Conservation (phyloP, 768 basidiomycete species). For the Lactarius tabidus region DNA sequence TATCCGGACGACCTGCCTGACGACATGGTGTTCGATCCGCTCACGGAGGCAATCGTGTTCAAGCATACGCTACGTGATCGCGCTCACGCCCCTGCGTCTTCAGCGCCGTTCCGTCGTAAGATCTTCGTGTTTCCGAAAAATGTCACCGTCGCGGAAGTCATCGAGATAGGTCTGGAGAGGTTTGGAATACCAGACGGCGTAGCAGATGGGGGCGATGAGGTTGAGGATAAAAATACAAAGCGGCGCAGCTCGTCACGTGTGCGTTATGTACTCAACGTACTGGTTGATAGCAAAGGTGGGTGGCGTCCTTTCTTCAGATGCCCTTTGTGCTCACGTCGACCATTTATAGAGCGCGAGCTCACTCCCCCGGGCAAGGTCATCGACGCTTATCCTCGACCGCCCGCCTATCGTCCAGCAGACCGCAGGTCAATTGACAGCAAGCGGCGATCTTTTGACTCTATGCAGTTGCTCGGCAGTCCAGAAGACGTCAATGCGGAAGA, state of each 20-base stretch:
- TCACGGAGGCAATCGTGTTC: conserved; percentile 92
- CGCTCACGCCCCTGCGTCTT: conserved; percentile 37
- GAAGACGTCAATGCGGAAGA: conserved; percentile 81
- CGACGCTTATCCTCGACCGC: conserved; percentile 77
- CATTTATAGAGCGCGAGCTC: conserved; percentile 64
- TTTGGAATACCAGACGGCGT: conserved; percentile 98
- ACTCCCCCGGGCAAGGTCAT: conserved; percentile 77
- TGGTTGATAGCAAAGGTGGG: conserved; percentile 61
- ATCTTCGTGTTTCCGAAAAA: conserved; percentile 92
- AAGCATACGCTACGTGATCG: conserved; percentile 65
- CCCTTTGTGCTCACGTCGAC: conserved; percentile 9
- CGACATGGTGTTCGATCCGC: conserved; percentile 90
- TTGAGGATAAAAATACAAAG: conserved; percentile 88
- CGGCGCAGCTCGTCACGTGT: conserved; percentile 74
- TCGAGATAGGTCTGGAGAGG: conserved; percentile 85
- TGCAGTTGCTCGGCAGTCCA: conserved; percentile 58
- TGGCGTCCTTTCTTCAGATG: conserved; percentile 13
- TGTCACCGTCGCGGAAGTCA: conserved; percentile 93
- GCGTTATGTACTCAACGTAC: conserved; percentile 72
- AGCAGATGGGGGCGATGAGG: conserved; percentile 96
- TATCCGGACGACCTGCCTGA: conserved; percentile 91
- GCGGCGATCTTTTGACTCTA: conserved; percentile 84
- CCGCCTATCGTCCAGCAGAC: conserved; percentile 61
- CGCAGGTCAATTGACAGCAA: conserved; percentile 59
- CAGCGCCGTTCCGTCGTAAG: conserved; percentile 63